Percentiles rank a stretch among this genome's conserved stretches.
These are phyloP conservation scores for Willaertia magna DNA, from an alignment of 208 protist species.

Conservation along the genomic window DNA sequence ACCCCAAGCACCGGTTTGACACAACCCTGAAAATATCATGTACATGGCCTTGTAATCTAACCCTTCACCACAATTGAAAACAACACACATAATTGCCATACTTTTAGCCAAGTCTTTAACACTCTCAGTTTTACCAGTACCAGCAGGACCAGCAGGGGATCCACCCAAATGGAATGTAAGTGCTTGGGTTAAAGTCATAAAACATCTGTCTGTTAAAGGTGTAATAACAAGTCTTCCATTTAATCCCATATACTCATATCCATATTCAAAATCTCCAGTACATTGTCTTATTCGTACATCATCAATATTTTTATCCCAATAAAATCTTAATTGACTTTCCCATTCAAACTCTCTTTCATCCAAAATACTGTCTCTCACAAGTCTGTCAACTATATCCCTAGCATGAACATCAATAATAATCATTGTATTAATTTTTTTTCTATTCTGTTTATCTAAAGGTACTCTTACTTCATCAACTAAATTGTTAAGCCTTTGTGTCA, in stretches of 20 bases:
- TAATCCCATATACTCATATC: conserved; percentile 98
- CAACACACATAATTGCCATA: conserved; percentile 87
- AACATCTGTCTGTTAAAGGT: conserved; percentile 94
- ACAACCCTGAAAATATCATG: conserved; percentile 92
- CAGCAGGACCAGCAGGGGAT: conserved; percentile 79
- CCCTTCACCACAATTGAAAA: conserved; percentile 97
- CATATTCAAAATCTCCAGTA: conserved; percentile 87
- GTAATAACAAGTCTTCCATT: conserved; percentile 97
- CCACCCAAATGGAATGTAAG: conserved; percentile 91
- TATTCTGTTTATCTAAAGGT: conserved; percentile 67
- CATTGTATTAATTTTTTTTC: conserved; percentile 96
- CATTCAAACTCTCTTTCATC: conserved; percentile 95
- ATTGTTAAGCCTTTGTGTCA: conserved; percentile 80
- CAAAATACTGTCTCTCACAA: conserved; percentile 92
- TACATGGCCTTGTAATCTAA: conserved; percentile 96
- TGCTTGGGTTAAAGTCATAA: conserved; percentile 97
- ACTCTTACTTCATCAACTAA: conserved; percentile 82
- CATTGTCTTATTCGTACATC: conserved; percentile 89
- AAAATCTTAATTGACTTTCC: conserved; percentile 97
- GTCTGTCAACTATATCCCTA: conserved; percentile 93
- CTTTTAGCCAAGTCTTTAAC: conserved; percentile 95
- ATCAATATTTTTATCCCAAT: conserved; percentile 86
- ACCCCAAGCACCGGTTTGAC: conserved; percentile 90
- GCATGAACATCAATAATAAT: conserved; percentile 99
- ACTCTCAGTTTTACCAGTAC: conserved; percentile 93